These are phyloP conservation scores for Clonostachys chloroleuca DNA, from an alignment of 2,329 filamentous ascomycete genomes.

Conservation along the genomic window DNA sequence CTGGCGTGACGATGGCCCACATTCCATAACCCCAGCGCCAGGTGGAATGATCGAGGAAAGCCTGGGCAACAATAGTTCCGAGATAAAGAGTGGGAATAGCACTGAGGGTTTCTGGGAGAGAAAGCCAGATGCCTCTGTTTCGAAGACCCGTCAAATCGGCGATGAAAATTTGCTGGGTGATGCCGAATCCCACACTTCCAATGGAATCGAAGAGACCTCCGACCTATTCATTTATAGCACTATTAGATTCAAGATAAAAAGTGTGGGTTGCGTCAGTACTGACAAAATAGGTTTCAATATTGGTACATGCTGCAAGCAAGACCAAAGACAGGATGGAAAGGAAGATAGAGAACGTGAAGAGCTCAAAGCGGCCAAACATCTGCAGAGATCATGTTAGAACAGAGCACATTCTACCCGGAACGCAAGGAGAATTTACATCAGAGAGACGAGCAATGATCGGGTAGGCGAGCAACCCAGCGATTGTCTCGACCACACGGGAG, in stretches of 20 bases:
- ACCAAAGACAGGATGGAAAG: constrained; percentile 38
- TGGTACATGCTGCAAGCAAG: constrained; percentile 51
- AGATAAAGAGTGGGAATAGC: constrained; percentile 23
- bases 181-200: constrained; percentile 31
- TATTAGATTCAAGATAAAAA: neutral
- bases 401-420: neutral
- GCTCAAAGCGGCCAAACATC: constrained; percentile 52
- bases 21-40: constrained; percentile 37
- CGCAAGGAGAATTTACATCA: constrained; percentile 24
- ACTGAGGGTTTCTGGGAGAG: constrained; percentile 44
- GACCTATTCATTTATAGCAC: constrained; percentile 13
- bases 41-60: constrained; percentile 23
- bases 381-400: constrained; percentile 3
- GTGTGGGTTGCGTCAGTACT: neutral
- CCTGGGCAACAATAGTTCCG: constrained; percentile 22
- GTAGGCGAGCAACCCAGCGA: constrained; percentile 47
- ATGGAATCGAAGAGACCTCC: constrained; percentile 58
- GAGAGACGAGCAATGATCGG: constrained; percentile 57
- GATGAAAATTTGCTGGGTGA: constrained; percentile 45
- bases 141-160: constrained; percentile 56
- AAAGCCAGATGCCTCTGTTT: constrained; percentile 56
- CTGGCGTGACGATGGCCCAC: constrained; percentile 31
- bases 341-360: constrained; percentile 32
- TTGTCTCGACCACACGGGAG: constrained; percentile 39
- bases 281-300: constrained; percentile 47